These are phyloP conservation scores for Conringia planisiliqua DNA, from an alignment of 345 rosid genomes.

Conservation along the genomic window DNA sequence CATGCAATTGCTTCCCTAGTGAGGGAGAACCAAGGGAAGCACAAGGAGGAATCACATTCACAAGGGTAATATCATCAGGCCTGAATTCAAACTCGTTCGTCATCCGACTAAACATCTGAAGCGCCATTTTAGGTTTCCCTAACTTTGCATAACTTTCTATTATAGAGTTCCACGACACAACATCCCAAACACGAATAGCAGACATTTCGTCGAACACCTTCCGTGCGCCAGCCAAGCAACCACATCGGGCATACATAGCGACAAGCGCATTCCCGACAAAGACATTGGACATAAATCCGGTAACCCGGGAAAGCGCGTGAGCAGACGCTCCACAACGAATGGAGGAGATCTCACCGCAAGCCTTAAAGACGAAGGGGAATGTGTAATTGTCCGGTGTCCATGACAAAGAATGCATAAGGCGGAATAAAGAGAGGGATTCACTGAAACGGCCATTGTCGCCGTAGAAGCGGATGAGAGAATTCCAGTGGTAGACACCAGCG, in stretches of 20 bases:
- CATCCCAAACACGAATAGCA: constrained; percentile 42
- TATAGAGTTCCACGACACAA: constrained; percentile 78
- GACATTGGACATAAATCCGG: constrained; percentile 59
- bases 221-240: constrained; percentile 46
- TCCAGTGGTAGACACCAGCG: constrained; percentile 63
- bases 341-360: constrained; percentile 58
- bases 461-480: constrained; percentile 52
- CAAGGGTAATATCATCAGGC: constrained; percentile 64
- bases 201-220: constrained; percentile 73
- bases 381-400: constrained; percentile 79
- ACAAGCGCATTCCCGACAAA: constrained; percentile 68
- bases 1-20: constrained; percentile 59
- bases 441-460: constrained; percentile 37
- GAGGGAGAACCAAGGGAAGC: constrained; percentile 42
- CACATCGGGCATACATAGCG: constrained; percentile 62
- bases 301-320: constrained; percentile 41
- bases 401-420: constrained; percentile 47
- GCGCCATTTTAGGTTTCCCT: constrained; percentile 41
- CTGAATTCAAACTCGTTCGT: constrained; percentile 26
- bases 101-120: constrained; percentile 53
- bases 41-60: constrained; percentile 66
- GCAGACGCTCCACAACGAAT: constrained; percentile 42
- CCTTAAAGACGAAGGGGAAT: constrained; percentile 71
- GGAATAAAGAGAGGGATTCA: constrained; percentile 40
- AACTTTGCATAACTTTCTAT: constrained; percentile 50